These are phyloP conservation scores for Globisporangium acanthophoron DNA, from an alignment of 352 stramenopile genomes.

Conservation along the genomic window DNA sequence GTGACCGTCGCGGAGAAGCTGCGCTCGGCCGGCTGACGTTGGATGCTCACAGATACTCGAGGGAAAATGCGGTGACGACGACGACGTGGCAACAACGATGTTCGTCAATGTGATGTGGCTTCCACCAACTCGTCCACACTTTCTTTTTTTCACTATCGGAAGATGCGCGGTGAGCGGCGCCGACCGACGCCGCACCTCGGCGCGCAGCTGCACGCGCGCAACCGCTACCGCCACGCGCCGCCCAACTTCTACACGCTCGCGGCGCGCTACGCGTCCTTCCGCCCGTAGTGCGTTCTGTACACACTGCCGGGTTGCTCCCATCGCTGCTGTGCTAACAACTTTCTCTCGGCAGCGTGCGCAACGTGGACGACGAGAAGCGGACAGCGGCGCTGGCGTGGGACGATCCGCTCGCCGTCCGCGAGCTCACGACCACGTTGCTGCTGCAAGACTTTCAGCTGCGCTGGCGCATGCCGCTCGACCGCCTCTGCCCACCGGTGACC, in stretches of 20 bases:
- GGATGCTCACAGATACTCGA: too few species aligned
- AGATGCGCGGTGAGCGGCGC: conserved; percentile 39
- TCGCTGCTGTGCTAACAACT: background rate
- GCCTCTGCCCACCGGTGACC: conserved; percentile 90
- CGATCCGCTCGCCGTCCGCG: conserved; percentile 62
- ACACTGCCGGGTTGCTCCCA: background rate
- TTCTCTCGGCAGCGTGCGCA: conserved; percentile 35
- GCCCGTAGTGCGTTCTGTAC: conserved; percentile 45
- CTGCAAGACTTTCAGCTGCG: conserved; percentile 88
- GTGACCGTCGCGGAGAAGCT: conserved; percentile 42
- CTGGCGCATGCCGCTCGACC: conserved; percentile 89
- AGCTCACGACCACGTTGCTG: conserved; percentile 91
- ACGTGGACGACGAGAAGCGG: conserved; percentile 50
- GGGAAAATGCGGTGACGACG: background rate
- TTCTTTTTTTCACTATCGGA: background rate
- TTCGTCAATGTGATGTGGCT: background rate
- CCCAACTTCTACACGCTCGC: conserved; percentile 81
- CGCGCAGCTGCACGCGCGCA: conserved; percentile 58
- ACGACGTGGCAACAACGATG: background rate
- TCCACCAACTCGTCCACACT: too few species aligned
- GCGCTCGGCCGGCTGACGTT: conserved; percentile 11
- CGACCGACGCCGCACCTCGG: conserved; percentile 56
- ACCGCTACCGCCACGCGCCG: conserved; percentile 60
- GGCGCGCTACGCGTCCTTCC: conserved; percentile 48
- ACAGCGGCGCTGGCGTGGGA: conserved; percentile 65